Percentiles rank a stretch among this genome's conserved stretches.
These are phyloP conservation scores for Mimosa pudica DNA, from an alignment of 306 rosid genomes.

Conservation along the genomic window DNA sequence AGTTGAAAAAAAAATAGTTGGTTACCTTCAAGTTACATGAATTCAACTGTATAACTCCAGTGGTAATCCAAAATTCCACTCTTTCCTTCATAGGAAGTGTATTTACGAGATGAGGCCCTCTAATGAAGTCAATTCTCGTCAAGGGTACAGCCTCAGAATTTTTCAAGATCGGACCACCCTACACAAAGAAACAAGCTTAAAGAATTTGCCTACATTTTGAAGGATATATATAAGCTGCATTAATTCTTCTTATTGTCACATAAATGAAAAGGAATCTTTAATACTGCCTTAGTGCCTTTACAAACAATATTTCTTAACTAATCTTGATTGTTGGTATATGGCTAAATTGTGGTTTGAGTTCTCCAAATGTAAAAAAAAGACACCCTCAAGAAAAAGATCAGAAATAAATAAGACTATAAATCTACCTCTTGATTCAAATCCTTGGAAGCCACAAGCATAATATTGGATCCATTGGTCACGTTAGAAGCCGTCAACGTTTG, in stretches of 20 bases:
- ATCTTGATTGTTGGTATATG: too few relatives aligned
- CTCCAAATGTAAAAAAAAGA: too few relatives aligned
- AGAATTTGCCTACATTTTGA: too few relatives aligned
- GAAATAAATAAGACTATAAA: too few relatives aligned
- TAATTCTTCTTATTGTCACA: too few relatives aligned
- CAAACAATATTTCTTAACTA: too few relatives aligned
- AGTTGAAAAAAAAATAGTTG: too few relatives aligned
- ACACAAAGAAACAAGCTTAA: background rate
- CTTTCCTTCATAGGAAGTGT: slow-evolving; percentile 49
- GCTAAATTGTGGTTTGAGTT: too few relatives aligned
- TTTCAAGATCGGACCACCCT: slow-evolving; percentile 75
- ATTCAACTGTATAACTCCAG: slow-evolving; percentile 77
- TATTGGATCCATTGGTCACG: slow-evolving; percentile 65
- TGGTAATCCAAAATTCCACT: slow-evolving; percentile 65
- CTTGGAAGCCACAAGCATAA: slow-evolving; percentile 94
- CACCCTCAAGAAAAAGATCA: too few relatives aligned
- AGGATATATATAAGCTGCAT: too few relatives aligned
- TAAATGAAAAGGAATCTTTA: too few relatives aligned
- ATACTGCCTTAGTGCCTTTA: too few relatives aligned
- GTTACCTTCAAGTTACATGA: slow-evolving; percentile 82
- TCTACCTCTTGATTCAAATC: slow-evolving; percentile 94
- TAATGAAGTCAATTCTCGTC: slow-evolving; percentile 40
- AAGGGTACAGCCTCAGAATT: slow-evolving; percentile 59
- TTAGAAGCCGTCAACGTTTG: slow-evolving; percentile 64
- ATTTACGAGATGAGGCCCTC: slow-evolving; percentile 35